A percentile compares a stretch with the other conserved stretches of the same genome.
Evolutionary conservation across 352 stramenopile genomes (phyloP).

Genomic region (Phytophthora cactorum): DNA sequence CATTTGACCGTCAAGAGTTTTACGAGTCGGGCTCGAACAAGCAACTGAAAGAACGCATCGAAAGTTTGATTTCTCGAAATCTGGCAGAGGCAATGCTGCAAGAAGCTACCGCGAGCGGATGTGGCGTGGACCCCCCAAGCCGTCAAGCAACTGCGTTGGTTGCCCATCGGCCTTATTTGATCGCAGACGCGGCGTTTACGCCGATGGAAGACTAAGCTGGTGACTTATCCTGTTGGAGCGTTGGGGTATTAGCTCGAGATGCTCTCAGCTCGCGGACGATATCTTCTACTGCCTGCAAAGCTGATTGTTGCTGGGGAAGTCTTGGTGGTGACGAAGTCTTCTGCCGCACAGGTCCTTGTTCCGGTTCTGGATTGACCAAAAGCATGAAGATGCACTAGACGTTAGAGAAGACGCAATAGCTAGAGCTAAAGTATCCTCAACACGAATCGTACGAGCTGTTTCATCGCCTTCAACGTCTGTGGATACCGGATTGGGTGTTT

Average conservation of each 20-base stretch:
- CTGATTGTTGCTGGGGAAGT: constrained; percentile 18
- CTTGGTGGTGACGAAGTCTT: constrained; percentile 19
- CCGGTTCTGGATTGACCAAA: constrained; percentile 8
- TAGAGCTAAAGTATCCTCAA: constrained; percentile 3
- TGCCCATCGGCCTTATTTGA: constrained; percentile 34
- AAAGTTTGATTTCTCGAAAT: constrained; percentile 62
- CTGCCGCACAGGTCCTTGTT: constrained; percentile 4
- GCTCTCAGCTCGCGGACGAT: constrained; percentile 45
- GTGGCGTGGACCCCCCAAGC: constrained; percentile 4
- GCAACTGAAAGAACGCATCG: constrained; percentile 58
- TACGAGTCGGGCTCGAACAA: constrained; percentile 45
- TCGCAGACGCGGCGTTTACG: constrained; percentile 35
- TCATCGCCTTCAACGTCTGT: constrained; percentile 17
- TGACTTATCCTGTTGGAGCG: constrained; percentile 4
- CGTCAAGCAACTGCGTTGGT: constrained; percentile 15
- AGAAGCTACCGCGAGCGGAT: constrained; percentile 35
- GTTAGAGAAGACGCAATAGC: constrained; percentile 16
- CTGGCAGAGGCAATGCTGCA: constrained; percentile 65
- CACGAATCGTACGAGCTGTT: constrained; percentile 2
- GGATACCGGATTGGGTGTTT: background rate
- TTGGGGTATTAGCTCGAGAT: constrained; percentile 16
- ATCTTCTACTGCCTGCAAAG: constrained; percentile 44
- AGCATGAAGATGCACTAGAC: background rate
- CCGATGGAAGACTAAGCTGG: constrained; percentile 52
- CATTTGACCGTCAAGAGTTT: constrained; percentile 67